Conservation (phyloP, 352 stramenopile genomes). For the Pythium sukuiense region DNA sequence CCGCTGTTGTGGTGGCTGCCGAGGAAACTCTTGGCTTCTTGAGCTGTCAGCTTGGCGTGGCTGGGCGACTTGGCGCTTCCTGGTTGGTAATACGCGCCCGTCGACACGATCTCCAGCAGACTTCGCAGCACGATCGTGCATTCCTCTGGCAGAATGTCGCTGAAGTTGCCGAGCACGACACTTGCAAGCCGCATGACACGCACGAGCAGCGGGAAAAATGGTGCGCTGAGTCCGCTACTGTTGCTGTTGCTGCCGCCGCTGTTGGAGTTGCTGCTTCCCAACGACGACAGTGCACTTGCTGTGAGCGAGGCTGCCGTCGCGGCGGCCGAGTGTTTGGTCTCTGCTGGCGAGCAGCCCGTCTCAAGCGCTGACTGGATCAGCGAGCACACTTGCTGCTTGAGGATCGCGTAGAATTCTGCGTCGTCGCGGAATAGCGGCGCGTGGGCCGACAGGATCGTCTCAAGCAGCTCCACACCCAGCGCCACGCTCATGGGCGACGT, state of each 20-base stretch:
- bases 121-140: slow-evolving; percentile 61
- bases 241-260: slow-evolving; percentile 42
- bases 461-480: slow-evolving; percentile 76
- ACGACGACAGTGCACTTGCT: slow-evolving; percentile 20
- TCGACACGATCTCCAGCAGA: slow-evolving; percentile 80
- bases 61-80: slow-evolving; percentile 54
- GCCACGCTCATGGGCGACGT: slow-evolving; percentile 77
- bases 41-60: slow-evolving; percentile 47
- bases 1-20: slow-evolving; percentile 28
- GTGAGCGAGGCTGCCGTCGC: slow-evolving; percentile 18
- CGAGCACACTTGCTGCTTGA: slow-evolving; percentile 82
- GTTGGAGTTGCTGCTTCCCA: slow-evolving; percentile 32
- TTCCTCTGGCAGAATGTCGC: slow-evolving; percentile 59
- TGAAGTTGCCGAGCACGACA: slow-evolving; percentile 78
- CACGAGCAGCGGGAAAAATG: slow-evolving; percentile 81
- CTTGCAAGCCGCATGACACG: slow-evolving; percentile 81
- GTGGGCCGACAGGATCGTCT: slow-evolving; percentile 71
- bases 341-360: slow-evolving; percentile 53
- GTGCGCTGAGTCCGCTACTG: slow-evolving; percentile 21
- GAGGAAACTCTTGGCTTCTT: slow-evolving; percentile 74
- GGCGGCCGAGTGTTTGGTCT: slow-evolving; percentile 19
- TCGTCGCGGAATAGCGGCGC: slow-evolving; percentile 66
- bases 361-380: slow-evolving; percentile 74
- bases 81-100: slow-evolving; percentile 59
- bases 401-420: slow-evolving; percentile 67